Evolutionary conservation across 345 rosid species (phyloP).

Genomic region (Euphorbia pulcherrima): DNA sequence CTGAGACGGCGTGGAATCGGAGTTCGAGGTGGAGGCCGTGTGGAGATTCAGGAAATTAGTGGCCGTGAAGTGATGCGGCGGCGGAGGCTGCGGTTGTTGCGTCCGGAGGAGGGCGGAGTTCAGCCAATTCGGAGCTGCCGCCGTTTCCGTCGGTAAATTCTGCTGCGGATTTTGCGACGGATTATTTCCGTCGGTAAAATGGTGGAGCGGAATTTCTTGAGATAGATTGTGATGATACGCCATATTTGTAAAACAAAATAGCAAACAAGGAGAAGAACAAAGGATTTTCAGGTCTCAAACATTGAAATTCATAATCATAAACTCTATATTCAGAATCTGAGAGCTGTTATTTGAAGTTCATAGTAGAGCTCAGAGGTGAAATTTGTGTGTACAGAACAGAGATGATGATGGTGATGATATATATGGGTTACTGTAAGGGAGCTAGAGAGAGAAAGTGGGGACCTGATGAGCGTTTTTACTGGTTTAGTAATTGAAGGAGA

Average conservation of each 20-base stretch:
- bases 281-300: neutral
- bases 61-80: constrained; percentile 38
- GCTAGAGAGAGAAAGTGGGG: neutral
- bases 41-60: constrained; percentile 77
- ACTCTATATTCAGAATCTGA: neutral
- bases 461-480: neutral
- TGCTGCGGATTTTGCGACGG: constrained; percentile 31
- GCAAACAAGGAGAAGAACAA: no score
- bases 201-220: constrained; percentile 75
- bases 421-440: neutral
- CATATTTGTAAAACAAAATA: constrained; percentile 30
- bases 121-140: constrained; percentile 72
- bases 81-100: constrained; percentile 38
- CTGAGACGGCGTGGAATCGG: constrained; percentile 50
- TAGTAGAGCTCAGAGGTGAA: neutral
- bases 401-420: constrained; percentile 5
- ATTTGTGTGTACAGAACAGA: neutral
- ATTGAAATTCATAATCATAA: constrained; percentile 16
- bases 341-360: neutral
- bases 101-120: constrained; percentile 78
- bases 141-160: constrained; percentile 30
- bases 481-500: neutral
- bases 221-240: constrained; percentile 80
- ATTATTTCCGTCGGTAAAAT: constrained; percentile 49
- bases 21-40: constrained; percentile 40